Evolutionary conservation across 164 flowering plant species (phyloP).

Genomic region (Kingdonia uniflora): DNA sequence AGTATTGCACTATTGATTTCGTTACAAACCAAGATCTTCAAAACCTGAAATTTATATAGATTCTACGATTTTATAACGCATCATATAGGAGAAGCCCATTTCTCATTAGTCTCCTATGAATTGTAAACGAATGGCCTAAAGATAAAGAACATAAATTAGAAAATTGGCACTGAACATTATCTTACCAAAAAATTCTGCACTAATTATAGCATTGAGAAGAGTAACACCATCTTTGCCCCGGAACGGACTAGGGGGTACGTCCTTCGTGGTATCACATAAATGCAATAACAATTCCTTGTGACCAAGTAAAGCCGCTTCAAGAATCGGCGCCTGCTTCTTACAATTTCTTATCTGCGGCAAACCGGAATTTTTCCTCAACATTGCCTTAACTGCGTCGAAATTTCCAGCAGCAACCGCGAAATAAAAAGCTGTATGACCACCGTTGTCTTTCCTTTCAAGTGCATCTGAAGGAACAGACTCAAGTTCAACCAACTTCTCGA

Average conservation of each 20-base stretch:
- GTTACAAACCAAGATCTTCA: too few species aligned
- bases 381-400: background rate
- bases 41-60: too few species aligned
- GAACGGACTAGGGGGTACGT: background rate
- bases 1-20: too few species aligned
- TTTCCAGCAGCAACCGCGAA: background rate
- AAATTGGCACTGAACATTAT: too few species aligned
- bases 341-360: background rate
- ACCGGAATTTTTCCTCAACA: background rate
- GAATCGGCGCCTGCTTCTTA: background rate
- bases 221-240: background rate
- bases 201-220: background rate
- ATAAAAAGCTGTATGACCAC: background rate
- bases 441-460: background rate
- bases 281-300: background rate
- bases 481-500: background rate
- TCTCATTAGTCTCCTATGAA: too few species aligned
- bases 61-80: too few species aligned
- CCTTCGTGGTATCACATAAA: background rate
- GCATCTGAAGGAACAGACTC: background rate
- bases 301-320: background rate
- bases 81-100: too few species aligned
- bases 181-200: background rate
- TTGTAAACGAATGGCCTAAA: too few species aligned
- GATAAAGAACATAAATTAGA: too few species aligned